phyloP scores from a whole-genome alignment of 2,329 filamentous ascomycete species.

The Aspergillus intermedius region DNA sequence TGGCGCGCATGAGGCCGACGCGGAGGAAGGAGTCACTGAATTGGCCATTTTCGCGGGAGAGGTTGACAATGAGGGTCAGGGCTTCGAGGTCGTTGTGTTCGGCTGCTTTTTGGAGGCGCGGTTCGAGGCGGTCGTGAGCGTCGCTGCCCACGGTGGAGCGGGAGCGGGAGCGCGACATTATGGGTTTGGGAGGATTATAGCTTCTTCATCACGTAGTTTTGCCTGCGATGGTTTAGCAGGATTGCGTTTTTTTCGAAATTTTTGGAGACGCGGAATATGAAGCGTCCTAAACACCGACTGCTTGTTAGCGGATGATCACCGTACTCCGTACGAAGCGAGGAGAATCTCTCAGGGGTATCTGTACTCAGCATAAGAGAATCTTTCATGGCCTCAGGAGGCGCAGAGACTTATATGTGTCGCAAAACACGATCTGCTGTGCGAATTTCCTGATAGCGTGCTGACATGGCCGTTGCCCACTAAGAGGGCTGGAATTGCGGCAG shows the following conservation, averaged over 20 bases:
- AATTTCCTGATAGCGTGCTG: neutral
- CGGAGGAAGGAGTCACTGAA: slow-evolving; percentile 33
- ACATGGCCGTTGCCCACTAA: neutral
- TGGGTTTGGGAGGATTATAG: neutral
- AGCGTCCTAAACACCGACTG: no score
- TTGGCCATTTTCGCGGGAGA: slow-evolving; percentile 30
- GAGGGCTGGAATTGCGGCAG: neutral
- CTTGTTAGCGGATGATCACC: no score
- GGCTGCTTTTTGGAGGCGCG: slow-evolving; percentile 35
- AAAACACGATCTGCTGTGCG: neutral
- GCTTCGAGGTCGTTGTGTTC: slow-evolving; percentile 31
- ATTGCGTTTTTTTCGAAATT: no score
- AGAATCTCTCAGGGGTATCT: no score
- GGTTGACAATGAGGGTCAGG: slow-evolving; percentile 25
- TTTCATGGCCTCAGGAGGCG: no score
- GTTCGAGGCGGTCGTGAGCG: slow-evolving; percentile 34
- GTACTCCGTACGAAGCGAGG: no score
- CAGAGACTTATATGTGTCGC: neutral
- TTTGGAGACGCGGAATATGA: no score
- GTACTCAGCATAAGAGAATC: no score
- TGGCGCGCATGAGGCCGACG: slow-evolving; percentile 35
- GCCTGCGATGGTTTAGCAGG: neutral
- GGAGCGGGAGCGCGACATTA: slow-evolving; percentile 24
- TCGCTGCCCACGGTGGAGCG: slow-evolving; percentile 32
- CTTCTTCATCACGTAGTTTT: neutral